Conservation (phyloP, 768 basidiomycete genomes). For the Macrolepiota dolichaula region DNA sequence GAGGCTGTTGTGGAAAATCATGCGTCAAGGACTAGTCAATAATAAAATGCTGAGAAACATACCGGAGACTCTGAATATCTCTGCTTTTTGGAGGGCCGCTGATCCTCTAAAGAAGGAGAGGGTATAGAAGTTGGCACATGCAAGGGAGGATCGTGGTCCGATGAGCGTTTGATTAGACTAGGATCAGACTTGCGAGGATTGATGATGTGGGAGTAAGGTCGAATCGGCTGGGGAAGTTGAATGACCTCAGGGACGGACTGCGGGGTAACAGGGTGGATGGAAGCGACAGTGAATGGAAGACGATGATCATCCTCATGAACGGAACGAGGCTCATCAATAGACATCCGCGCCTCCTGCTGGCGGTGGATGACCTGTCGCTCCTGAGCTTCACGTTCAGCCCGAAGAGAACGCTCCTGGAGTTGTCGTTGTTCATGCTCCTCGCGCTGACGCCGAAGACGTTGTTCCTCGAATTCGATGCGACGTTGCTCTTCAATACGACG, state of each 20-base stretch:
- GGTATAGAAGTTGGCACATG: slow-evolving; percentile 14
- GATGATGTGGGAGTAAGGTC: slow-evolving; percentile 12
- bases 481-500: slow-evolving; percentile 6
- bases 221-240: slow-evolving; percentile 15
- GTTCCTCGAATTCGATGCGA: slow-evolving; percentile 12
- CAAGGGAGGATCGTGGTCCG: slow-evolving; percentile 15
- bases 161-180: slow-evolving; percentile 14
- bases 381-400: slow-evolving; percentile 23
- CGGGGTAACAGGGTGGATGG: slow-evolving; percentile 11
- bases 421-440: slow-evolving; percentile 11
- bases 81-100: slow-evolving; percentile 36
- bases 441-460: slow-evolving; percentile 10
- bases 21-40: neutral
- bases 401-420: slow-evolving; percentile 19
- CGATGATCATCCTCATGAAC: slow-evolving; percentile 4
- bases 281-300: slow-evolving; percentile 1
- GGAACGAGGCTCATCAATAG: slow-evolving; percentile 2
- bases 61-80: slow-evolving; percentile 39
- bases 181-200: slow-evolving; percentile 19
- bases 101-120: slow-evolving; percentile 17
- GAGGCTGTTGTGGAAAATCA: neutral
- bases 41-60: neutral
- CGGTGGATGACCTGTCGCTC: slow-evolving; percentile 20
- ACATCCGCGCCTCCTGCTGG: slow-evolving; percentile 16
- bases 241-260: slow-evolving; percentile 16